These are phyloP conservation scores for Beauveria varroae DNA, from an alignment of 2,329 filamentous ascomycete genomes.

Conservation along the genomic window DNA sequence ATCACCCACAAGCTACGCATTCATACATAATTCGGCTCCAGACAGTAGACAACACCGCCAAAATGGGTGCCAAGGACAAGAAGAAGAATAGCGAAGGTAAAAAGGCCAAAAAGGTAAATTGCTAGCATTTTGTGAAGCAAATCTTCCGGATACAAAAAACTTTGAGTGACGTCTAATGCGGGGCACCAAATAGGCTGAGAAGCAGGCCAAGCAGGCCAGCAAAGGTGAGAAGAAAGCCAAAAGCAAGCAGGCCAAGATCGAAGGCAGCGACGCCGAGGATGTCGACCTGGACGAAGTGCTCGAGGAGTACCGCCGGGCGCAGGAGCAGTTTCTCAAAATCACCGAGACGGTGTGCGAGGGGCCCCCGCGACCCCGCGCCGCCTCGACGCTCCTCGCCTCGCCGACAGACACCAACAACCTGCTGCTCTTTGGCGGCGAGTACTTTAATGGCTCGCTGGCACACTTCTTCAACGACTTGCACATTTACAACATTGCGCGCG, in stretches of 20 bases:
- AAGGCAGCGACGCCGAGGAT: conserved; percentile 85
- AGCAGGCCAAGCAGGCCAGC: conserved; percentile 73
- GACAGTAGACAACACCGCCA: conserved; percentile 22
- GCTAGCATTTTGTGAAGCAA: neutral
- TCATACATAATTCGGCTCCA: neutral
- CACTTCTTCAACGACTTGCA: conserved; percentile 61
- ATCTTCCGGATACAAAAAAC: neutral
- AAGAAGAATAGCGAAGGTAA: conserved; percentile 42
- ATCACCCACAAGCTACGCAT: neutral
- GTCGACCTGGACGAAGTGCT: conserved; percentile 89
- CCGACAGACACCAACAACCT: conserved; percentile 82
- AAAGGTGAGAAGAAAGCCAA: conserved; percentile 85
- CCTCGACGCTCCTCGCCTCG: conserved; percentile 74
- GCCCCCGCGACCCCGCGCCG: conserved; percentile 71
- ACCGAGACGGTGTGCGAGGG: conserved; percentile 67
- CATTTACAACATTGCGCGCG: conserved; percentile 69
- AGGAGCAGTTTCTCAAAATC: conserved; percentile 90
- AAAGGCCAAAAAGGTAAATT: conserved; percentile 40
- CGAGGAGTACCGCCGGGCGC: conserved; percentile 84
- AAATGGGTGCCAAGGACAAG: conserved; percentile 38
- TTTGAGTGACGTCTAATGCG: conserved; percentile 5
- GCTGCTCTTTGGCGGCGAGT: conserved; percentile 89
- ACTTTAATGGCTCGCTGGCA: conserved; percentile 85
- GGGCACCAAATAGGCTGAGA: conserved; percentile 40
- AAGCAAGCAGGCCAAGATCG: conserved; percentile 57